phyloP scores from a whole-genome alignment of 2,329 filamentous ascomycete species.

The Fusarium equiseti region DNA sequence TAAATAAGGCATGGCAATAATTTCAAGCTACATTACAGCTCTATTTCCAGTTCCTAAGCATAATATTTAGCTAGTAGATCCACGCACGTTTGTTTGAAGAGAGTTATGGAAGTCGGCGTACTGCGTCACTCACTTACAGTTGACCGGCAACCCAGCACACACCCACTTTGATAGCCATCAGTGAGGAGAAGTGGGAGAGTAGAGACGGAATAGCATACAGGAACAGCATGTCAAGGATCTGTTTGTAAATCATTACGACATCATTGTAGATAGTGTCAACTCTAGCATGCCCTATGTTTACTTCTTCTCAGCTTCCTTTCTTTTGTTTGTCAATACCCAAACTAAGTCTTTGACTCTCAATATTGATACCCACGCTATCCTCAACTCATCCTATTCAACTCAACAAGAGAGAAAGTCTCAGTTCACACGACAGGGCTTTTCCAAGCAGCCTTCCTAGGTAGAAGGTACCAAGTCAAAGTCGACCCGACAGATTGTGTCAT shows the following conservation, averaged over 20 bases:
- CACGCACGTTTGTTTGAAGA: background rate
- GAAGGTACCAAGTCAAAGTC: constrained; percentile 23
- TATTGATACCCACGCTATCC: constrained; percentile 26
- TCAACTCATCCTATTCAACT: constrained; percentile 11
- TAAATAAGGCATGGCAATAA: background rate
- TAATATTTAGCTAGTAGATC: background rate
- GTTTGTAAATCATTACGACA: constrained; percentile 16
- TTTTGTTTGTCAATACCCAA: background rate
- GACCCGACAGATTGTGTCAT: constrained; percentile 54
- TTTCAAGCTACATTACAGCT: background rate
- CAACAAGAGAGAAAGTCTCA: constrained; percentile 30
- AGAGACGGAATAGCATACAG: background rate
- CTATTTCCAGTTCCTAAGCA: background rate
- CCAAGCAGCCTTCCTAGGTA: constrained; percentile 7
- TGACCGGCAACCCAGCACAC: constrained; percentile 11
- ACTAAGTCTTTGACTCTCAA: background rate
- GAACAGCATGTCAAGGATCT: constrained; percentile 9
- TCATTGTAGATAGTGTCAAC: background rate
- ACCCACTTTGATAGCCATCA: constrained; percentile 17
- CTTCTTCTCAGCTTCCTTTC: background rate
- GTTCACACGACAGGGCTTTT: constrained; percentile 18
- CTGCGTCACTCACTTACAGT: constrained; percentile 30
- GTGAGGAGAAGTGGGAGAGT: constrained; percentile 18
- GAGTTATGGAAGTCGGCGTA: constrained; percentile 10
- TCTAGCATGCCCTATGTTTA: constrained; percentile 5